A percentile compares a stretch with the other conserved stretches of the same genome.
These are phyloP conservation scores for Gastrolobium villosum DNA, from an alignment of 306 rosid species.

Conservation along the genomic window DNA sequence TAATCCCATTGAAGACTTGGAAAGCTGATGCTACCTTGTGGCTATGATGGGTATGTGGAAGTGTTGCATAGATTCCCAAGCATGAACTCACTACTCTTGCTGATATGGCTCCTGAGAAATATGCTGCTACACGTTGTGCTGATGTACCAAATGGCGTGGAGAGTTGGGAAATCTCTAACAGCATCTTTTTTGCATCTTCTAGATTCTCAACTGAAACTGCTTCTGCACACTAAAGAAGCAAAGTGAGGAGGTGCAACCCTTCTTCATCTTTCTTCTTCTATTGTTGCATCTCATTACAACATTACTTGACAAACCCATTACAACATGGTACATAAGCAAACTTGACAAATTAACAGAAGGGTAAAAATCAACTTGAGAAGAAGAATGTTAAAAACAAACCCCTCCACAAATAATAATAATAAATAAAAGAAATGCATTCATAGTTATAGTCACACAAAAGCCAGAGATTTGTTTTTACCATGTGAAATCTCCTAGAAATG, in stretches of 20 bases:
- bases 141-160: constrained; percentile 94
- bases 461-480: constrained; percentile 61
- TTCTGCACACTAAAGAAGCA: constrained; percentile 95
- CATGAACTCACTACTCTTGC: constrained; percentile 94
- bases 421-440: neutral
- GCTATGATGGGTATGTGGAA: constrained; percentile 68
- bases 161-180: constrained; percentile 85
- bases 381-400: constrained; percentile 1
- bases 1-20: constrained; percentile 95
- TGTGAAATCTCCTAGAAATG: constrained; percentile 82
- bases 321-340: constrained; percentile 29
- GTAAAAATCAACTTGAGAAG: constrained; percentile 18
- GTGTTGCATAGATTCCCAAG: constrained; percentile 81
- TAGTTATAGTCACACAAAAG: neutral
- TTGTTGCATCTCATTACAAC: constrained; percentile 79
- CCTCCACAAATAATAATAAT: neutral
- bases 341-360: constrained; percentile 10
- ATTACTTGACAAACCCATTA: no score
- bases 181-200: constrained; percentile 85
- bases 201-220: constrained; percentile 87
- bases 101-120: constrained; percentile 96
- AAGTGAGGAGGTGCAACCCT: constrained; percentile 85
- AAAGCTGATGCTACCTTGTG: constrained; percentile 97
- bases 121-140: constrained; percentile 97
- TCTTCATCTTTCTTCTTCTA: constrained; percentile 90